phyloP scores from a whole-genome alignment of 176 grass and related monocot genomes.

The Hordeum vulgare region MorexV3_pseudomolecules_assembly NC_058520.1:248152458-248152957 shows the following conservation, averaged over 20 bases:
- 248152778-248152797: conserved; percentile 66
- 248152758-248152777: conserved; percentile 43
- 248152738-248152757: conserved; percentile 56
- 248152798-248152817: conserved; percentile 51
- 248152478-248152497: conserved; percentile 49
- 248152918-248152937: neutral
- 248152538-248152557: neutral
- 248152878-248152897: neutral
- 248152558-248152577: neutral
- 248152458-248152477: conserved; percentile 62
- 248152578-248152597: conserved; percentile 15
- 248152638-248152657: conserved; percentile 42
- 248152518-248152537: conserved; percentile 37
- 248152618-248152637: conserved; percentile 38
- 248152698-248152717: neutral
- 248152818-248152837: neutral
- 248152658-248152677: neutral
- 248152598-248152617: conserved; percentile 64
- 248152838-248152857: neutral
- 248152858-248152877: neutral
- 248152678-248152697: conserved; percentile 18
- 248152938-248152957: neutral
- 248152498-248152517: conserved; percentile 59
- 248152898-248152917: neutral
- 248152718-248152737: conserved; percentile 41